A percentile compares a stretch with the other conserved stretches of the same genome.
Evolutionary conservation across 1,284 basidiomycete species (phyloP).

Genomic region (Ustilago trichophora): DNA sequence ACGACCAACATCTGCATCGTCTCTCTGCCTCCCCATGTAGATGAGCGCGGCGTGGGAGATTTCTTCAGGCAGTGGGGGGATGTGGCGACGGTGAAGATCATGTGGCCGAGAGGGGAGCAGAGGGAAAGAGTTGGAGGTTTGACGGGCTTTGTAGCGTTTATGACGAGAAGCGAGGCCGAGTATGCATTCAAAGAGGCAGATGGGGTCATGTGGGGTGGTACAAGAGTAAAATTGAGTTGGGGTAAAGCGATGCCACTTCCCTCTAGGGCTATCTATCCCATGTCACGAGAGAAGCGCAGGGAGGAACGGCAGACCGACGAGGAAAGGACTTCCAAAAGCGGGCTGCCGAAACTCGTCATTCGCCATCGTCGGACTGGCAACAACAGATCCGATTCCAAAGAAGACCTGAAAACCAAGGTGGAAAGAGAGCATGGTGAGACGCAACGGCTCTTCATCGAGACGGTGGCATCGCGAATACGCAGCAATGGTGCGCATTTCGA

Average conservation of each 20-base stretch:
- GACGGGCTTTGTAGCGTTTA: slow-evolving; percentile 94
- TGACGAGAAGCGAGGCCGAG: slow-evolving; percentile 90
- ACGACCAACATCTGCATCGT: slow-evolving; percentile 90
- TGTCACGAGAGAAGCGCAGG: slow-evolving; percentile 1
- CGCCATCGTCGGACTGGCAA: slow-evolving; percentile 4
- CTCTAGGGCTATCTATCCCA: slow-evolving; percentile 54
- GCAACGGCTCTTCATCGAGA: slow-evolving; percentile 77
- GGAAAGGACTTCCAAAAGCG: slow-evolving; percentile 3
- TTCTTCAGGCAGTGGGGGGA: slow-evolving; percentile 77
- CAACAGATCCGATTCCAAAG: not conserved
- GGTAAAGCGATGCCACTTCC: slow-evolving; percentile 91
- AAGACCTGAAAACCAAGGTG: slow-evolving; percentile 1
- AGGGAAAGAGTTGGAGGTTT: slow-evolving; percentile 77
- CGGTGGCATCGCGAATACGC: slow-evolving; percentile 83
- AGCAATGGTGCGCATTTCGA: slow-evolving; percentile 83
- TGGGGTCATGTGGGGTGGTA: slow-evolving; percentile 90
- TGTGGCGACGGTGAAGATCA: slow-evolving; percentile 69
- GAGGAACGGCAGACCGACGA: not conserved
- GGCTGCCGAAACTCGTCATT: slow-evolving; percentile 15
- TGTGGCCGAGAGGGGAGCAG: slow-evolving; percentile 67
- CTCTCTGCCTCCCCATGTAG: slow-evolving; percentile 83
- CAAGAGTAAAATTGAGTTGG: slow-evolving; percentile 86
- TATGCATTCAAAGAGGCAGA: slow-evolving; percentile 84
- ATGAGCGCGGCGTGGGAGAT: slow-evolving; percentile 81
- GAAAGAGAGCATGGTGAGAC: slow-evolving; percentile 3